A percentile compares a stretch with the other conserved stretches of the same genome.
Evolutionary conservation across 2,329 filamentous ascomycete genomes (phyloP).

Genomic region (Ceratocystis papillata): DNA sequence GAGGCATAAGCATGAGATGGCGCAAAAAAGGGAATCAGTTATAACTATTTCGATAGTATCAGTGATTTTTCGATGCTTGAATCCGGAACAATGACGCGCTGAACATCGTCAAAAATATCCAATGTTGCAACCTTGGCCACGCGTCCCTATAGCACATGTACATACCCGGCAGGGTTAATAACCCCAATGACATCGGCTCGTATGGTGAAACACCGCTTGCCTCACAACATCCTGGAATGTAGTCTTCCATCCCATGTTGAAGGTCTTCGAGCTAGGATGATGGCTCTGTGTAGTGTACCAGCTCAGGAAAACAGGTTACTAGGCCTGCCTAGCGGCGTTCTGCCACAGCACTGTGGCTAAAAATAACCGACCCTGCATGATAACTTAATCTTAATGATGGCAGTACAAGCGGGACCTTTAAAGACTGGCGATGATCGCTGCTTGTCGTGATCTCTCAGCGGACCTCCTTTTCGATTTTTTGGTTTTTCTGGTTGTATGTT

Average conservation of each 20-base stretch:
- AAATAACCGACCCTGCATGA: slow-evolving; percentile 3
- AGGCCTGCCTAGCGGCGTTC: background rate
- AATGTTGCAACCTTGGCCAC: too few relatives aligned
- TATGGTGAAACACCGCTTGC: slow-evolving; percentile 2
- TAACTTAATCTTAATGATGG: slow-evolving; percentile 13
- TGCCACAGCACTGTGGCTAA: background rate
- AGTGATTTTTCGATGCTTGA: background rate
- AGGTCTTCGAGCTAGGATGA: background rate
- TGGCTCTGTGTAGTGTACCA: background rate
- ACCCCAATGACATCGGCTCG: background rate
- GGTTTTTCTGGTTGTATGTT: background rate
- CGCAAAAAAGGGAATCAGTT: too few relatives aligned
- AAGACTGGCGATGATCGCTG: background rate
- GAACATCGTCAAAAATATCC: too few relatives aligned
- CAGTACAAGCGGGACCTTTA: slow-evolving; percentile 5
- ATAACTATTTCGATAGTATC: background rate
- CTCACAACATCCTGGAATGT: background rate
- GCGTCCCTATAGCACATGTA: too few relatives aligned
- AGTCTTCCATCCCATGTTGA: slow-evolving; percentile 8
- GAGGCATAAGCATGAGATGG: background rate
- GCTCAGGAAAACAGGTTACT: background rate
- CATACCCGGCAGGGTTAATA: background rate
- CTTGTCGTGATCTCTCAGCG: background rate
- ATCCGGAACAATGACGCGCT: too few relatives aligned
- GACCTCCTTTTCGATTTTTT: background rate